These are phyloP conservation scores for Trametes meyenii DNA, from an alignment of 768 basidiomycete genomes.

Conservation along the genomic window DNA sequence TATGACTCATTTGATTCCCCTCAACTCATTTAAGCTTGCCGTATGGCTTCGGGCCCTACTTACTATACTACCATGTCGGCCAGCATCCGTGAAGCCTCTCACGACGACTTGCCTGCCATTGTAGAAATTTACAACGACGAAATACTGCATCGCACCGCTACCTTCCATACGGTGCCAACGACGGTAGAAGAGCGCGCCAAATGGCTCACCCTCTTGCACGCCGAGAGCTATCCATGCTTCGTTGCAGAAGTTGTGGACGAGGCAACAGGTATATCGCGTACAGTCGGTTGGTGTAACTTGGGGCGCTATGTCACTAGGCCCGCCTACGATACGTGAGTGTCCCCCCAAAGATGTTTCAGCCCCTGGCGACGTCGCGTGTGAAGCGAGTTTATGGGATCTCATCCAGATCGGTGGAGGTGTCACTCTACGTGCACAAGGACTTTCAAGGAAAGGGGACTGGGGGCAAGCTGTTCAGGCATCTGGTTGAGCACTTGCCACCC, in stretches of 20 bases:
- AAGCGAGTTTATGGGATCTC: background rate
- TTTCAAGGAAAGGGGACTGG: slow-evolving; percentile 8
- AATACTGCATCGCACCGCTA: slow-evolving; percentile 16
- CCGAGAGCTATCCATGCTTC: slow-evolving; percentile 16
- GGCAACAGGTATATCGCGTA: background rate
- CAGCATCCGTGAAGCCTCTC: slow-evolving; percentile 3
- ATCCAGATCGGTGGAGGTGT: slow-evolving; percentile 14
- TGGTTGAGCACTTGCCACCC: slow-evolving; percentile 9
- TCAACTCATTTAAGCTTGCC: background rate
- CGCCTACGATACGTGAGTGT: slow-evolving; percentile 15
- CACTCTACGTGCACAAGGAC: slow-evolving; percentile 19
- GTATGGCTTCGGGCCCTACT: background rate
- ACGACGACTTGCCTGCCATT: slow-evolving; percentile 7
- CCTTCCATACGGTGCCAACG: slow-evolving; percentile 16
- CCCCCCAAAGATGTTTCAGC: background rate
- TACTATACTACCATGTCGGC: background rate
- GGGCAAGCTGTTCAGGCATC: background rate
- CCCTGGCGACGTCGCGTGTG: background rate
- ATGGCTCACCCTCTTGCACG: slow-evolving; percentile 4
- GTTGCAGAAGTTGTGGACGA: slow-evolving; percentile 10
- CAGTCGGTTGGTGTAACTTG: slow-evolving; percentile 17
- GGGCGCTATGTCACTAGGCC: slow-evolving; percentile 10
- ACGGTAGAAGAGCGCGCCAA: background rate
- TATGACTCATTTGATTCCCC: too few relatives aligned
- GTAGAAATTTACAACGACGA: slow-evolving; percentile 20